Percentiles rank a stretch among this genome's conserved stretches.
Conservation (phyloP, 2,329 filamentous ascomycete genomes). For the Rhytidhysteron rufulum region DNA sequence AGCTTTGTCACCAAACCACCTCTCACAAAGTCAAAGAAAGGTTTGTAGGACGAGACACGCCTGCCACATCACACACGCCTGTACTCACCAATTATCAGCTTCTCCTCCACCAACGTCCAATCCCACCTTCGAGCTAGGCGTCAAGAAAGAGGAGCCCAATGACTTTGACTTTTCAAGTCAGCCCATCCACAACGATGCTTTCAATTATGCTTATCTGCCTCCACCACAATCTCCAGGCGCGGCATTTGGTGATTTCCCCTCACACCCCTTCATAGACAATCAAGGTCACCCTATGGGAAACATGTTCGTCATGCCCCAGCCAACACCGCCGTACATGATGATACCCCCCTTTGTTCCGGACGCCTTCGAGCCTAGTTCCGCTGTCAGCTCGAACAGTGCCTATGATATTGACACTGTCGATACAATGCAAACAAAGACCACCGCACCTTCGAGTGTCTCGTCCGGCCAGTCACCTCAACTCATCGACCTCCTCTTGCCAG, state of each 20-base stretch:
- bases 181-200: constrained; percentile 6
- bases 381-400: constrained; percentile 33
- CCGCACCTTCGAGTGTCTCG: constrained; percentile 32
- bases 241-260: constrained; percentile 9
- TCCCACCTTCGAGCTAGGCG: constrained; percentile 5
- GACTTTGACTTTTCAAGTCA: constrained; percentile 6
- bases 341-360: constrained; percentile 25
- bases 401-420: constrained; percentile 33
- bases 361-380: constrained; percentile 30
- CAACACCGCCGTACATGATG: constrained; percentile 19
- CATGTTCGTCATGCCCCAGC: constrained; percentile 12
- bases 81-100: constrained; percentile 6
- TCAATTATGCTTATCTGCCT: constrained; percentile 11
- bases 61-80: constrained; percentile 1
- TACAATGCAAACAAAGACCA: constrained; percentile 20
- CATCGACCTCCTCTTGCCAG: constrained; percentile 47
- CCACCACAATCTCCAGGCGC: constrained; percentile 10
- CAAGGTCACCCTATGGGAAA: constrained; percentile 8
- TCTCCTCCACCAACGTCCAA: constrained; percentile 7
- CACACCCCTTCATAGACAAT: constrained; percentile 11
- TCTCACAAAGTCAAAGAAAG: constrained; percentile 43
- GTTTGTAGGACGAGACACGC: constrained; percentile 20
- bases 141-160: constrained; percentile 3
- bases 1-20: constrained; percentile 47
- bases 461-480: constrained; percentile 48